Percentiles rank a stretch among this genome's conserved stretches.
Evolutionary conservation across 305 asterid species (phyloP).

Genomic region (Ajuga reptans): DNA sequence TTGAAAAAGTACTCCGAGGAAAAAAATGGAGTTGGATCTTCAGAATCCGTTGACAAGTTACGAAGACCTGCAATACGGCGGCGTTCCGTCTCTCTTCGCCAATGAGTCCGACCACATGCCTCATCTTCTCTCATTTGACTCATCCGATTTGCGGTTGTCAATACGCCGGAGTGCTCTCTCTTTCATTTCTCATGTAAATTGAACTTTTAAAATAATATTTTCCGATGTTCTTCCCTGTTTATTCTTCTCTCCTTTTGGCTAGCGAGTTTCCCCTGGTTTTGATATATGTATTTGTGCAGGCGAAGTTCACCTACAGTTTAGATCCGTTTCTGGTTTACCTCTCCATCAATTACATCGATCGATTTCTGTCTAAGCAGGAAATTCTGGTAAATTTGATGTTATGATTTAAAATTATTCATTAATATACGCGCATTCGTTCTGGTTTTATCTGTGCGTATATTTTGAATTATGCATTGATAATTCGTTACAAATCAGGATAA

Average conservation of each 20-base stretch:
- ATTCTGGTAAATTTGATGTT: constrained; percentile 28
- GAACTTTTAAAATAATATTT: not conserved
- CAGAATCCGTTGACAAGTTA: constrained; percentile 30
- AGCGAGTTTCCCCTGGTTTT: not conserved
- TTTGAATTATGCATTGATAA: not conserved
- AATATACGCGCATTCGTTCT: not conserved
- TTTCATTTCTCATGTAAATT: constrained; percentile 30
- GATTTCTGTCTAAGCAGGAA: constrained; percentile 43
- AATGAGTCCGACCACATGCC: constrained; percentile 44
- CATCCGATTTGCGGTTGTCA: constrained; percentile 28
- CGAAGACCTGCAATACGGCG: constrained; percentile 28
- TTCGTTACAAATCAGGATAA: constrained; percentile 30
- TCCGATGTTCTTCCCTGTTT: not conserved
- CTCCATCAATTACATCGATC: constrained; percentile 46
- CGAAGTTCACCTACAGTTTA: constrained; percentile 25
- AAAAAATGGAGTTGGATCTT: constrained; percentile 34
- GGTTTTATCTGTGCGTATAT: not conserved
- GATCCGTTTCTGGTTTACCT: constrained; percentile 43
- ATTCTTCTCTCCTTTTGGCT: not conserved
- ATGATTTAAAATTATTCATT: not conserved
- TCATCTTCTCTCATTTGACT: constrained; percentile 24
- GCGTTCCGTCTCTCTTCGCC: constrained; percentile 38
- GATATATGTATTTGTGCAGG: constrained; percentile 25
- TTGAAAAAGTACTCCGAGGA: not conserved
- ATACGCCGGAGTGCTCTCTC: constrained; percentile 35